phyloP scores from a whole-genome alignment of 192 early-diverging fungal species.

The Chytriomyces sp. region DNA sequence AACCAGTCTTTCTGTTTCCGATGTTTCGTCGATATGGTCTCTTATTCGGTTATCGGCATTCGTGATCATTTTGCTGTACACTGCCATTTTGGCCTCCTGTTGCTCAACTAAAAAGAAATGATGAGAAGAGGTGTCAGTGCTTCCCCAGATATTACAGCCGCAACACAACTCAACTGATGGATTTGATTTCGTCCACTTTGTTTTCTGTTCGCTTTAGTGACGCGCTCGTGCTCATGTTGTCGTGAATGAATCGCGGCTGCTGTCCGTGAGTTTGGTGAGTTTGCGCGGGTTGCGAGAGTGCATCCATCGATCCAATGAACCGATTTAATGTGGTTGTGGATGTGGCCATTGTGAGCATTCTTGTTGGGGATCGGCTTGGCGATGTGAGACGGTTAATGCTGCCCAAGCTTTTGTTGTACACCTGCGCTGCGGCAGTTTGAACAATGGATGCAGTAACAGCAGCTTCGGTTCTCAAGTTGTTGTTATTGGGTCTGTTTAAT shows the following conservation, averaged over 20 bases:
- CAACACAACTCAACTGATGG: constrained; percentile 4
- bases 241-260: background rate
- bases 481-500: background rate
- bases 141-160: background rate
- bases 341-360: constrained; percentile 2
- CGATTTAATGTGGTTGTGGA: background rate
- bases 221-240: background rate
- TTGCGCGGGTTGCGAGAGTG: background rate
- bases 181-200: constrained; percentile 25
- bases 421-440: background rate
- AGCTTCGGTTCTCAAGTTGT: background rate
- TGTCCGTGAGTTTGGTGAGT: background rate
- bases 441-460: background rate
- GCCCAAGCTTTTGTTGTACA: background rate
- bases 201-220: constrained; percentile 10
- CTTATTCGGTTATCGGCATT: background rate
- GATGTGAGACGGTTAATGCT: background rate
- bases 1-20: background rate
- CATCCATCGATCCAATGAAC: background rate
- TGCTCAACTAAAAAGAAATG: constrained; percentile 18
- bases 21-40: background rate
- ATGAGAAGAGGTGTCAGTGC: background rate
- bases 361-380: background rate
- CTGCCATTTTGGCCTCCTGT: constrained; percentile 1
- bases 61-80: constrained; percentile 9